Base-by-base conservation (phyloP, 106 monocot species). In the Gastrodia elata region DNA sequence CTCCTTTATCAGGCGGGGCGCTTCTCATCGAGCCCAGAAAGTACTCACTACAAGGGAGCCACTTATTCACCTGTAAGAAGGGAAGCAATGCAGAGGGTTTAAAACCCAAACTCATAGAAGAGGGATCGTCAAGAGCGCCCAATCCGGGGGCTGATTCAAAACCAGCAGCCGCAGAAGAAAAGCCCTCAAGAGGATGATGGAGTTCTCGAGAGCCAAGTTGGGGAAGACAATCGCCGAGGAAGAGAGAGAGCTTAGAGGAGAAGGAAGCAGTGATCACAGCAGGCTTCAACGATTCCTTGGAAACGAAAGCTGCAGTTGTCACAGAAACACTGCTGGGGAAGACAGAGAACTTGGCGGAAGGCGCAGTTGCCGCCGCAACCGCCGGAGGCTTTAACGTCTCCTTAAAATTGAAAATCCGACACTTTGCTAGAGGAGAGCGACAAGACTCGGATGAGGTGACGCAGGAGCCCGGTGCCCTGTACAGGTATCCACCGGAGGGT, bases 31-130 rank as follows among this genome's bases (percentile, higher is more conserved):
- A 76, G 6, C 84, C 83, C 1, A 83, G 82, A 77, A 87, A 35
- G 48, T 81, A 84, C 39, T 93, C 93, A 25, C 88, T 91, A 77
- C 98, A 99, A 4, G 98, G 98, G 11, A 99, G 68, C 98, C 98
- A 93, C 83, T 91, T 91, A 9, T 77, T 61, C 16, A 74, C 61
- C 70, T 83, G 77, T 40, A 93, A 38, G 56, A 89, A 91, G 14
- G 98, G 85, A 40, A 94, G 74, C 39, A 82, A 69, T 4, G 87
- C 81, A 26, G 91, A 80, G n/a, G 87, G 91, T 65, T 87, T 87
- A 71, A 91, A 77, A 25, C 25, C 72, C 4, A 86, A 27, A 34
- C 77, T 77, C 35, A 78, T 75, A 2, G 85, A 80, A 27, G 91
- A 80, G 13, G 94, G 85, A 18, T 84, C 70, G 0, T 83, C 80